Percentiles rank a stretch among this genome's conserved stretches.
These are phyloP conservation scores for Claviceps sp. DNA, from an alignment of 2,329 filamentous ascomycete species.

Conservation along the genomic window DNA sequence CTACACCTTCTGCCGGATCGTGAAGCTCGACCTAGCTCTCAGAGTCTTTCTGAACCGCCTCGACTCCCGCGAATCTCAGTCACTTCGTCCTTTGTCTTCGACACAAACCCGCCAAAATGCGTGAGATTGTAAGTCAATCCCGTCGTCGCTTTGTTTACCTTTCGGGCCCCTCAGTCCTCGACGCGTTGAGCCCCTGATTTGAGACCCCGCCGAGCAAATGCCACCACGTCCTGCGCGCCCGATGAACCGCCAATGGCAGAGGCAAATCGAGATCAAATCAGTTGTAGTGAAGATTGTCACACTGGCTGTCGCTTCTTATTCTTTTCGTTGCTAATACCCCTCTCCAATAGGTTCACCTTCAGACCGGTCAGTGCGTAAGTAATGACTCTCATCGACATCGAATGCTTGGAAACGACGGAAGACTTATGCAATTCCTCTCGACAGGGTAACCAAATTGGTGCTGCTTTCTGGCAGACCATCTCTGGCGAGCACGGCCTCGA, in stretches of 20 bases:
- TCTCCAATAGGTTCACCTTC: constrained; percentile 83
- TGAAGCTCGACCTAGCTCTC: constrained; percentile 21
- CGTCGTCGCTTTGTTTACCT: constrained; percentile 6
- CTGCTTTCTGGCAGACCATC: constrained; percentile 94
- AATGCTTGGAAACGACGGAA: constrained; percentile 5
- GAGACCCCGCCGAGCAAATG: constrained; percentile 19
- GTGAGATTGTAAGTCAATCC: constrained; percentile 51
- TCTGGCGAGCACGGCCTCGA: constrained; percentile 92
- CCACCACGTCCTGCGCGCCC: constrained; percentile 1
- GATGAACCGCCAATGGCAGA: not conserved
- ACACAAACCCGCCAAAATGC: constrained; percentile 37
- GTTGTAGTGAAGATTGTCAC: constrained; percentile 32
- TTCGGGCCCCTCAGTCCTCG: constrained; percentile 10
- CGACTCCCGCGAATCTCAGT: constrained; percentile 7
- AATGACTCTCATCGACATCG: constrained; percentile 62
- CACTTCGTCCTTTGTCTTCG: constrained; percentile 9
- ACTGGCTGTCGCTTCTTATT: constrained; percentile 17
- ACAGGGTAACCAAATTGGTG: constrained; percentile 99
- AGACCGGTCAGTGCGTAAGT: constrained; percentile 96
- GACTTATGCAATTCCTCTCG: constrained; percentile 19
- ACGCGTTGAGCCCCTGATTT: constrained; percentile 30
- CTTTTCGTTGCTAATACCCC: constrained; percentile 24
- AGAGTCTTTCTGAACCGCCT: constrained; percentile 13
- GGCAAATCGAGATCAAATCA: not conserved
- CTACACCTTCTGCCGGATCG: constrained; percentile 15